phyloP scores from a whole-genome alignment of 129 eudicot genomes.

The Logfia minima region DNA sequence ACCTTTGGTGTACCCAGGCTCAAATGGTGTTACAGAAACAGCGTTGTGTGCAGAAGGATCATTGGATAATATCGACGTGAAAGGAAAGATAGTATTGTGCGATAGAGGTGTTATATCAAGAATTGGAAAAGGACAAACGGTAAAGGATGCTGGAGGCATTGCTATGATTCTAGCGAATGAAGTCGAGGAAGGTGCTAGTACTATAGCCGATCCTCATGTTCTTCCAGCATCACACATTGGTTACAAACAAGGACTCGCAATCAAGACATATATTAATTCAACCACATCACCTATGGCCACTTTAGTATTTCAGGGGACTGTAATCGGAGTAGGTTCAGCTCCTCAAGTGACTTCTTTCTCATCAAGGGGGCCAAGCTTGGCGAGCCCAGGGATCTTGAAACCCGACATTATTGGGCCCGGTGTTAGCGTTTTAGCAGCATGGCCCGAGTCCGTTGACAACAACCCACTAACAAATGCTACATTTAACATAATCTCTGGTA shows the following conservation, averaged over 20 bases:
- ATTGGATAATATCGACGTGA: slow-evolving; percentile 26
- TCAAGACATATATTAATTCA: slow-evolving; percentile 40
- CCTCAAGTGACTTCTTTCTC: slow-evolving; percentile 50
- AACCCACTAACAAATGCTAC: slow-evolving; percentile 25
- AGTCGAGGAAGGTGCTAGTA: slow-evolving; percentile 16
- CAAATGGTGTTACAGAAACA: slow-evolving; percentile 23
- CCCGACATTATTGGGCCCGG: slow-evolving; percentile 77
- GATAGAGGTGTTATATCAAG: slow-evolving; percentile 35
- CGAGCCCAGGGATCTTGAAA: slow-evolving; percentile 57
- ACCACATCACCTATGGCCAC: slow-evolving; percentile 37
- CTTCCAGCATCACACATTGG: slow-evolving; percentile 52
- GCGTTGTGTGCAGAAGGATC: slow-evolving; percentile 40
- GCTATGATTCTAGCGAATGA: slow-evolving; percentile 46
- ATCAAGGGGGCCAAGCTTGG: slow-evolving; percentile 51
- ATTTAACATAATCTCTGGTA: slow-evolving; percentile 46
- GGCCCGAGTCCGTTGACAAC: slow-evolving; percentile 52
- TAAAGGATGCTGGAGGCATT: slow-evolving; percentile 44
- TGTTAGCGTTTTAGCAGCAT: slow-evolving; percentile 55
- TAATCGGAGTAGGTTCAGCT: slow-evolving; percentile 36
- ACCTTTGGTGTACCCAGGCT: slow-evolving; percentile 48
- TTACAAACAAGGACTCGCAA: slow-evolving; percentile 30
- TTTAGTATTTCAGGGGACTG: slow-evolving; percentile 39
- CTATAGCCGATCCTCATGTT: slow-evolving; percentile 37
- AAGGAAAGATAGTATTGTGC: slow-evolving; percentile 52
- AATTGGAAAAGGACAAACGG: slow-evolving; percentile 38